These are phyloP conservation scores for Millerozyma miso DNA, from an alignment of 805 yeast species.

Conservation along the genomic window DNA sequence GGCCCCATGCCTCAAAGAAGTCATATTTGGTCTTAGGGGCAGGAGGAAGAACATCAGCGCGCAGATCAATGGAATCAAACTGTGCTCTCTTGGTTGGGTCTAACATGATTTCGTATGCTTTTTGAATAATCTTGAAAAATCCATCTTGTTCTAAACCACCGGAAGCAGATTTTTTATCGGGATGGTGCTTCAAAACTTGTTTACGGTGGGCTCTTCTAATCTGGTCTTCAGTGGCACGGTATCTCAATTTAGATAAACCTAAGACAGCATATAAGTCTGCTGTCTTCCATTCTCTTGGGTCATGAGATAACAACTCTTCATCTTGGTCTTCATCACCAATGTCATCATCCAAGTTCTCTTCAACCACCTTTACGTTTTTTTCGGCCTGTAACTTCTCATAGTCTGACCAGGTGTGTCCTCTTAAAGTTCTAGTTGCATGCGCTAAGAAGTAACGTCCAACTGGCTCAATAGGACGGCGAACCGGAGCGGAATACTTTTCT, in stretches of 20 bases:
- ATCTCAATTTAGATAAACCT: slow-evolving; percentile 88
- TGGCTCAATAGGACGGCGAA: slow-evolving; percentile 86
- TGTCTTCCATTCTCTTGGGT: slow-evolving; percentile 97
- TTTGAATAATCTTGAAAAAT: slow-evolving; percentile 96
- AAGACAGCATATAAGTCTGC: slow-evolving; percentile 95
- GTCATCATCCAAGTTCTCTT: slow-evolving; percentile 58
- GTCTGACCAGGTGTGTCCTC: slow-evolving; percentile 99
- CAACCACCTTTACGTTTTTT: slow-evolving; percentile 70
- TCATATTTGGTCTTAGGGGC: slow-evolving; percentile 61
- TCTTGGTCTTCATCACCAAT: slow-evolving; percentile 71
- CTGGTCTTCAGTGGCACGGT: slow-evolving; percentile 87
- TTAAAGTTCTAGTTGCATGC: slow-evolving; percentile 90
- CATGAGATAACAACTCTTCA: slow-evolving; percentile 72
- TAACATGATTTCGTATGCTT: slow-evolving; percentile 86
- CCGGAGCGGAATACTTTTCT: slow-evolving; percentile 52
- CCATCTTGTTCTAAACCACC: slow-evolving; percentile 92
- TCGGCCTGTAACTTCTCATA: slow-evolving; percentile 92
- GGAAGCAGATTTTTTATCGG: slow-evolving; percentile 92
- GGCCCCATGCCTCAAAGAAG: slow-evolving; percentile 89
- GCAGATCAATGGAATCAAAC: slow-evolving; percentile 91
- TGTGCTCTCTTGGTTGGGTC: slow-evolving; percentile 87
- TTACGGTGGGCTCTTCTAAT: slow-evolving; percentile 95
- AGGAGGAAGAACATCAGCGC: slow-evolving; percentile 83
- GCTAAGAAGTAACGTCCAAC: slow-evolving; percentile 95
- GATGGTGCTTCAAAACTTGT: slow-evolving; percentile 95